Evolutionary conservation across 306 rosid species (phyloP).

Genomic region (Acacia crassicarpa): DNA sequence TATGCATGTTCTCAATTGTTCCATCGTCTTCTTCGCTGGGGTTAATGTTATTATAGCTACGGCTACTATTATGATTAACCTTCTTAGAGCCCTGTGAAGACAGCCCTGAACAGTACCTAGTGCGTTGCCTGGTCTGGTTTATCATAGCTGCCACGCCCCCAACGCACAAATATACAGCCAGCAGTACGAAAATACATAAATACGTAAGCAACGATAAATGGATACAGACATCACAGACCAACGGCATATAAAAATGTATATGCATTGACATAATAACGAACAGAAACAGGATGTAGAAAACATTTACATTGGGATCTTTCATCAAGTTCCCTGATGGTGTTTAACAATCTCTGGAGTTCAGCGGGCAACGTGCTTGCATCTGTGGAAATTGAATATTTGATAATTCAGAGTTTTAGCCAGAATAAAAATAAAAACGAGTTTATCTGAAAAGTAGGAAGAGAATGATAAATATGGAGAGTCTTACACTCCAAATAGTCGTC

Average conservation of each 20-base stretch:
- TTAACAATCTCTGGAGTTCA: conserved; percentile 94
- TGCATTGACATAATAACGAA: background rate
- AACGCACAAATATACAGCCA: conserved; percentile 14
- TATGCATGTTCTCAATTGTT: conserved; percentile 64
- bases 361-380: conserved; percentile 94
- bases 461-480: background rate
- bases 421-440: background rate
- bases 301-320: conserved; percentile 88
- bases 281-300: background rate
- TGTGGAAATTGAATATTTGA: conserved; percentile 33
- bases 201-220: background rate
- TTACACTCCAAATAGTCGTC: conserved; percentile 94
- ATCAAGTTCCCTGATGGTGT: conserved; percentile 90
- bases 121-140: conserved; percentile 89
- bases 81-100: conserved; percentile 82
- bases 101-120: conserved; percentile 79
- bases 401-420: background rate
- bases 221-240: background rate
- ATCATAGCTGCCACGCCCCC: conserved; percentile 64
- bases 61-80: conserved; percentile 37
- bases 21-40: conserved; percentile 61
- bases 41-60: conserved; percentile 38
- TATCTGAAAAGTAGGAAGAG: background rate
- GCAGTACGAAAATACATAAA: background rate
- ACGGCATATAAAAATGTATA: background rate